A percentile compares a stretch with the other conserved stretches of the same genome.
These are phyloP conservation scores for Fusarium sarcochroum DNA, from an alignment of 2,329 filamentous ascomycete genomes.

Conservation along the genomic window DNA sequence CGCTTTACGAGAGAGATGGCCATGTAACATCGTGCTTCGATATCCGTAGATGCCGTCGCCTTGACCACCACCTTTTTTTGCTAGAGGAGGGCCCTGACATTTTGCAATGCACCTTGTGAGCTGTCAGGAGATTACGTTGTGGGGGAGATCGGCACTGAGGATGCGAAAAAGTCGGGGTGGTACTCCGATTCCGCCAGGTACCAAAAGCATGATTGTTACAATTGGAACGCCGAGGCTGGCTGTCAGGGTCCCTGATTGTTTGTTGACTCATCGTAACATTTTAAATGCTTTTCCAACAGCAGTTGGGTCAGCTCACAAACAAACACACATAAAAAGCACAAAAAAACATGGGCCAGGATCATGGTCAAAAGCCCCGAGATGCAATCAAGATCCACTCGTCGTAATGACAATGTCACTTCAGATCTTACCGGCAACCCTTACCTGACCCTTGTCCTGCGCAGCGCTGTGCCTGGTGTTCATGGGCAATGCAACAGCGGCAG, in stretches of 20 bases:
- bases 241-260: no score
- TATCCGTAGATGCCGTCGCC: slow-evolving; percentile 11
- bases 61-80: neutral
- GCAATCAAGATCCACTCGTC: slow-evolving; percentile 1
- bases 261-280: no score
- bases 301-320: no score
- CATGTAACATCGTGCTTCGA: neutral
- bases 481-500: neutral
- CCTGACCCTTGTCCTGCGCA: slow-evolving; percentile 2
- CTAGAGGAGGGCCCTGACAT: neutral
- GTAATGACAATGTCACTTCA: neutral
- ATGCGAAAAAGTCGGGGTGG: neutral
- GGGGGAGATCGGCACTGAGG: slow-evolving; percentile 34
- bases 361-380: neutral
- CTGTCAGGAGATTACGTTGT: slow-evolving; percentile 39
- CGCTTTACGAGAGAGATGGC: no score
- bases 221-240: no score
- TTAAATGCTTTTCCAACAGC: no score
- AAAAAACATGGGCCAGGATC: neutral
- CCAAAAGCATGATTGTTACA: neutral
- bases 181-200: slow-evolving; percentile 11
- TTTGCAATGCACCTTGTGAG: slow-evolving; percentile 13
- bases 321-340: neutral
- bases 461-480: neutral
- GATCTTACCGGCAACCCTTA: slow-evolving; percentile 24